Conservation (phyloP, 1,284 basidiomycete species). For the Erythrobasidium hasegawianum region DNA sequence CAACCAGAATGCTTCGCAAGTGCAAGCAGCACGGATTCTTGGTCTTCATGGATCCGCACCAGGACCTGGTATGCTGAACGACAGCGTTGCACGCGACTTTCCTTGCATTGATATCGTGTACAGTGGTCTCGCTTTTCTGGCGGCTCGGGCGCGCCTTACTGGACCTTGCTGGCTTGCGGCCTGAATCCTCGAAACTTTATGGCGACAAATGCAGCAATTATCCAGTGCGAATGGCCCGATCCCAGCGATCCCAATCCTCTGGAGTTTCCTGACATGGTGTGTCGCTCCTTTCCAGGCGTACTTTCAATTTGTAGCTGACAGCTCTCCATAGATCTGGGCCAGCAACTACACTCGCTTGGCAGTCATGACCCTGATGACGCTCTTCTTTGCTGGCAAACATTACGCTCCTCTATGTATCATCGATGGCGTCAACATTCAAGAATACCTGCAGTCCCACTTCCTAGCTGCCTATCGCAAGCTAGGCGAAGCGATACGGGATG, state of each 20-base stretch:
- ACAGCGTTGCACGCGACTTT: not conserved
- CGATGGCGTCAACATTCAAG: constrained; percentile 88
- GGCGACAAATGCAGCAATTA: constrained; percentile 74
- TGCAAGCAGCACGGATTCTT: constrained; percentile 92
- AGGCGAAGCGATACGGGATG: constrained; percentile 67
- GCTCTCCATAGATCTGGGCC: constrained; percentile 64
- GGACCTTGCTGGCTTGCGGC: constrained; percentile 89
- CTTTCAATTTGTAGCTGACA: constrained; percentile 1
- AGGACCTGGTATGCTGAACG: constrained; percentile 70
- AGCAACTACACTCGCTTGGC: constrained; percentile 90
- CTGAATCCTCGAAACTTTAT: constrained; percentile 81
- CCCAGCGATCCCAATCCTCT: constrained; percentile 62
- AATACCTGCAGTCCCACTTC: constrained; percentile 84
- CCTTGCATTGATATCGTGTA: constrained; percentile 9
- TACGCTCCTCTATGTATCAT: constrained; percentile 89
- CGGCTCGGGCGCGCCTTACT: constrained; percentile 91
- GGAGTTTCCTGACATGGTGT: constrained; percentile 72
- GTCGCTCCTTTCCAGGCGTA: constrained; percentile 13
- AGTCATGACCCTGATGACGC: constrained; percentile 83
- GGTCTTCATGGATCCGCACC: constrained; percentile 92
- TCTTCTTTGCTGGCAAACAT: constrained; percentile 87
- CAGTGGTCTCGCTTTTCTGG: constrained; percentile 97
- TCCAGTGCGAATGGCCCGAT: constrained; percentile 83
- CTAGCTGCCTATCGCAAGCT: constrained; percentile 71
- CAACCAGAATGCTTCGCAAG: constrained; percentile 75